Percentiles rank a stretch among this genome's conserved stretches.
Conservation (phyloP, 83 land plant genomes). For the Larix sibirica region DNA sequence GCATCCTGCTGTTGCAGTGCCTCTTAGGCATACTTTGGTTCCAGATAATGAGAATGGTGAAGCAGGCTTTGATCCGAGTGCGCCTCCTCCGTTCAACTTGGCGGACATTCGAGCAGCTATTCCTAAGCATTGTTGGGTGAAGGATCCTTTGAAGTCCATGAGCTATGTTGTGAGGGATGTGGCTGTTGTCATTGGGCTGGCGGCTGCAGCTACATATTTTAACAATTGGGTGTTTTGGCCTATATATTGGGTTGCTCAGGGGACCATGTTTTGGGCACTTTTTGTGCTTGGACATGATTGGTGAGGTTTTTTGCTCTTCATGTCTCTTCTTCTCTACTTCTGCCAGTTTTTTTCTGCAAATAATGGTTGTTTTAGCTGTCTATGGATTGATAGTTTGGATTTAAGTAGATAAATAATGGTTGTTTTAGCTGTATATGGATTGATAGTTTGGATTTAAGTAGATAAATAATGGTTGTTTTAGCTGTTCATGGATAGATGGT, state of each 20-base stretch:
- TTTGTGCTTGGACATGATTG: slow-evolving; percentile 99
- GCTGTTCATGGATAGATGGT: neutral
- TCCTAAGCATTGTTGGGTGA: slow-evolving; percentile 94
- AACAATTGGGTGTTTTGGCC: slow-evolving; percentile 58
- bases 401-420: neutral
- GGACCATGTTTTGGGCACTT: slow-evolving; percentile 98
- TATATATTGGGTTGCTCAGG: slow-evolving; percentile 91
- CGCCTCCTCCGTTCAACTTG: slow-evolving; percentile 79
- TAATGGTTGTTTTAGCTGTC: neutral
- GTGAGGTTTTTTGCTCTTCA: slow-evolving; percentile 25
- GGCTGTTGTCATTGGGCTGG: slow-evolving; percentile 46
- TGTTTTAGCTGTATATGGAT: too few relatives aligned
- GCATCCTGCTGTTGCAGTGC: too few relatives aligned
- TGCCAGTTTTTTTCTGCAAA: neutral
- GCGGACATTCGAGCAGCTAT: slow-evolving; percentile 89
- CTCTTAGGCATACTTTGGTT: slow-evolving; percentile 2
- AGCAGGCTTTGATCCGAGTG: slow-evolving; percentile 50
- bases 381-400: neutral
- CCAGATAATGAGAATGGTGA: slow-evolving; percentile 11
- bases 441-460: too few relatives aligned
- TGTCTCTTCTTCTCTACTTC: slow-evolving; percentile 2
- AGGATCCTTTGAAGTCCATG: slow-evolving; percentile 69
- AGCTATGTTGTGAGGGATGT: slow-evolving; percentile 83
- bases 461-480: neutral
- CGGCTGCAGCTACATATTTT: slow-evolving; percentile 33